Base-by-base conservation (phyloP, 805 yeast genomes). In the Myxozyma neotropica region DNA sequence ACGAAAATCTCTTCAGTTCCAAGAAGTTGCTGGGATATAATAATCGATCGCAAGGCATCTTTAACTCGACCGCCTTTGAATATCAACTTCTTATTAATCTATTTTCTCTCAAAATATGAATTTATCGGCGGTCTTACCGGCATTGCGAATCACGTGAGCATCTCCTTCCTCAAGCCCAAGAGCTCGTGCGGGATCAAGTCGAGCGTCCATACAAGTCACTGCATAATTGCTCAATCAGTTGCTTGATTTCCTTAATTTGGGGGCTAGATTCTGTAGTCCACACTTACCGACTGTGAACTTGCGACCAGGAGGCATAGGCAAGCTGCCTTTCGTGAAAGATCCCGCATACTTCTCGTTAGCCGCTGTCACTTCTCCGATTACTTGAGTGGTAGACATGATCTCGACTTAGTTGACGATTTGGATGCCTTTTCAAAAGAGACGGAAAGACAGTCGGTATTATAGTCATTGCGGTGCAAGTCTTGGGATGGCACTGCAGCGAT, bases 191-290 rank as follows among this genome's bases (percentile, higher is more conserved):
- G 65, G 65, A 35, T 60, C 65, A 13, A 61, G 55, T 10, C 65
- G 44, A 21, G 65, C 63, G 29, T 61, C 65, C 65, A 61, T 60
- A 27, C 65, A 61, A 15, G 65, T 60, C 24, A 61, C 65, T 51
- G 38, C 8, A 10, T 6, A 53, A 12, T 26, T 5, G 21, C 38
- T 8, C 19, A 13, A 4, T 23, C 31, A 42, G 35, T 39, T 27
- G 17, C 19, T 19, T 38, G 12, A 15, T n/a, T 8, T 27, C 13
- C 33, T 35, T 53, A 1, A 6, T 53, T 31, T 31, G 31, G 35
- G 15, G 33, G 10, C 10, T 29, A 26, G 6, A 10, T 7, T 44
- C 12, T 44, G 48, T 5, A 24, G 8, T 5, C 7, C 5, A 15
- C 10, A 23, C 61, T n/a, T 40, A 57, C 64, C 64, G 17, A 61